Base-by-base conservation (phyloP, 441 rosid genomes). In the Mallotus repandus region DNA sequence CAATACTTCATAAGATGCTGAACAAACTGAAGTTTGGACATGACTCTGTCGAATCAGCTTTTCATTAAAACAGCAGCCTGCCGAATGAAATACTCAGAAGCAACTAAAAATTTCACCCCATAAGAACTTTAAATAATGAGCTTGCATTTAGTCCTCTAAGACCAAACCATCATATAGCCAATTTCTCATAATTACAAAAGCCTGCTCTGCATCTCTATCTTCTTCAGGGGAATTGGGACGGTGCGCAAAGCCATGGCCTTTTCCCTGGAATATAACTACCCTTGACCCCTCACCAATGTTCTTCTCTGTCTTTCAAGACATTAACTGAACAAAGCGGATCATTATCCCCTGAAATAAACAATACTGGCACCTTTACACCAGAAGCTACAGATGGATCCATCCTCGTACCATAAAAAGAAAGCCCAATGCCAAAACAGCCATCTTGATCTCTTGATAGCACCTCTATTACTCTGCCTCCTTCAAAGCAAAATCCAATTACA, bases 331-430 rank as follows among this genome's bases (percentile, higher is more conserved):
- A 94, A 22, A 87, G 92, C 4, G 88, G 88, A 80, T 94, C 97
- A 6, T 67, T 61, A 52, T 90, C 96, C 49, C 98, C 97, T 4
- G 89, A 71, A 77, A 94, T 81, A 59, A 89, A 83, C 84, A 92
- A 74, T 29, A 92, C 84, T 0, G 97, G 98, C 9, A 86, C 94
- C 75, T 84, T 85, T 19, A 89, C 68, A 2, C 76, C 59, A 15
- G 85, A 80, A 4, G 89, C 88, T 6, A 77, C 55, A 2, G 78
- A 66, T 11, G 79, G 74, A 72, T 92, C 85, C 55, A 94, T 90
- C 76, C 94, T 88, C 4, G 95, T 94, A 0, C 98, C 97, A 16
- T 92, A 92, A 70, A 94, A 92, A 15, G 95, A 94, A n/a, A 89
- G 85, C 16, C 93, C 98, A 9, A 72, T 72, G 29, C 93, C 87